Evolutionary conservation across 2,329 filamentous ascomycete genomes (phyloP).

Genomic region (Cladobotryum protrusum): DNA sequence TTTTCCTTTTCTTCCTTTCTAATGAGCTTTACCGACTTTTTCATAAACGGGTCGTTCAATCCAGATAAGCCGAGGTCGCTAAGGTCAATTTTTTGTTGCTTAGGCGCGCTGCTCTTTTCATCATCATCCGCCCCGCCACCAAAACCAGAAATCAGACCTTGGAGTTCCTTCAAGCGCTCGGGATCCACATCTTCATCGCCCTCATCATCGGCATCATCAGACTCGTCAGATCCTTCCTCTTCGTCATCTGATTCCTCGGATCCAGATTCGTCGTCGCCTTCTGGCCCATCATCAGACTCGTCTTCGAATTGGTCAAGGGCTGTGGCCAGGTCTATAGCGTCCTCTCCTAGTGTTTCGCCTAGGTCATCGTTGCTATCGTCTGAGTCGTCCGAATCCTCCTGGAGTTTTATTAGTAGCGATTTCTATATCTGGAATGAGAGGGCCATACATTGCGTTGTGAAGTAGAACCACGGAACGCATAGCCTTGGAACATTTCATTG

Average conservation of each 20-base stretch:
- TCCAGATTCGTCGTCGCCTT: constrained; percentile 37
- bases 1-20: constrained; percentile 53
- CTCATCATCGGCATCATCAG: constrained; percentile 39
- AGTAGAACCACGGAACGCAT: constrained; percentile 47
- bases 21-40: constrained; percentile 72
- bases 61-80: constrained; percentile 67
- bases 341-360: constrained; percentile 51
- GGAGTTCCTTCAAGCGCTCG: constrained; percentile 58
- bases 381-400: constrained; percentile 49
- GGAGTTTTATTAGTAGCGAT: constrained; percentile 19
- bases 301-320: constrained; percentile 51
- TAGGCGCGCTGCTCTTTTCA: constrained; percentile 37
- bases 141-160: constrained; percentile 64
- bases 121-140: constrained; percentile 56
- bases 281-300: constrained; percentile 42
- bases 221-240: constrained; percentile 36
- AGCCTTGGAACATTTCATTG: constrained; percentile 76
- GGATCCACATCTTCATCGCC: constrained; percentile 44
- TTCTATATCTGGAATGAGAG: neutral
- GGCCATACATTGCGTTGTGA: constrained; percentile 24
- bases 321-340: constrained; percentile 53
- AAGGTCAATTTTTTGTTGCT: constrained; percentile 64
- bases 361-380: constrained; percentile 48
- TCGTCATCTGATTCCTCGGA: constrained; percentile 38
- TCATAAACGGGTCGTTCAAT: constrained; percentile 67